Evolutionary conservation across 78 protist genomes (phyloP), one percentile per base, ranked within the genome.

Genomic region (Dictyostelium firmibasis): DNA sequence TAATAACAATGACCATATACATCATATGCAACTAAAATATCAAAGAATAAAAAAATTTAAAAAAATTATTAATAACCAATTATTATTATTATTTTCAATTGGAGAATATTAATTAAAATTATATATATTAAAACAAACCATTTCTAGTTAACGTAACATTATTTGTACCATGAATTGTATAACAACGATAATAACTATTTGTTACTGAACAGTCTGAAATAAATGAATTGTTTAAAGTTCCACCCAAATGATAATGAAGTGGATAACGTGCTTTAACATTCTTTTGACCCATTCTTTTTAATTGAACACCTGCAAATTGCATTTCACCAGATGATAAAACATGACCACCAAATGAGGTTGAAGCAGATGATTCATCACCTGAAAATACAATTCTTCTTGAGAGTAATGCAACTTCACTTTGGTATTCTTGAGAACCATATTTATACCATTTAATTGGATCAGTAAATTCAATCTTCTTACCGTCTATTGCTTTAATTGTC

Each of bases 211-310:
- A 84, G 76, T 83, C 96, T 7, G 85, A 53, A 43, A 89, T 64
- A 64, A 47, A 86, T 47, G 85, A 18, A 25, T 47, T 29, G 9
- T 2, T 47, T 2, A 83, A 83, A 4, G 25, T 47, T 18, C 43
- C 43, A 38, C 10, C 43, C 43, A 38, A 38, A 38, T 38, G 43
- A 38, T 38, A 38, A 38, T 38, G 27, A 4, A 29, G 8, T 53
- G 97, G 97, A 79, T 96, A 96, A 53, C 97, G 96, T 18, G 77
- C 97, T 31, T 84, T 60, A n/a, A 44, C 60, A 83, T 96, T 96
- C 33, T 82, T 70, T 67, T 96, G 97, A 20, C 97, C 97, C 97
- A 38, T 38, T 38, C 43, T 38, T 38, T 38, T 38, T 38, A 38
- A 4, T 38, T 38, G 93, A 4, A 94, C 44, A 44, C 95, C 95